Evolutionary conservation across 2,329 filamentous ascomycete genomes (phyloP).

Genomic region (Rhytidhysteron rufulum): DNA sequence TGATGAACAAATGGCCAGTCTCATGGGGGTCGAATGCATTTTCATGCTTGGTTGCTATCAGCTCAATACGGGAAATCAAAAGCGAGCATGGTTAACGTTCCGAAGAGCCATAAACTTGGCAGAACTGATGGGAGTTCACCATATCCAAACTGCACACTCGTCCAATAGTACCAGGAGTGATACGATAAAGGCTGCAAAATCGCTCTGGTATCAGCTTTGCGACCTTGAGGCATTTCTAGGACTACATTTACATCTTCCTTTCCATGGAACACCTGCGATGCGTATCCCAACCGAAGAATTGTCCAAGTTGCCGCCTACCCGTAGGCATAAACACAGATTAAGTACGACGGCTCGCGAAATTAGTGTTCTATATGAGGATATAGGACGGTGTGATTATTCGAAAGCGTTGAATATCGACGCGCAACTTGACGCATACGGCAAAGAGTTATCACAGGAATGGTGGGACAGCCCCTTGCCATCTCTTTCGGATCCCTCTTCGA

Average conservation of each 20-base stretch:
- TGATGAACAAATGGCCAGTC: slow-evolving; percentile 31
- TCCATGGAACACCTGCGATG: slow-evolving; percentile 4
- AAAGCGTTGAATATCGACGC: slow-evolving; percentile 30
- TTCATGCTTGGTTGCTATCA: slow-evolving; percentile 28
- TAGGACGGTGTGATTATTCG: slow-evolving; percentile 29
- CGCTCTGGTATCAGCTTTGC: slow-evolving; percentile 26
- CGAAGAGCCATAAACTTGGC: slow-evolving; percentile 31
- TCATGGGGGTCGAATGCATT: slow-evolving; percentile 32
- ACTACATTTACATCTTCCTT: slow-evolving; percentile 32
- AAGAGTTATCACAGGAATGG: slow-evolving; percentile 26
- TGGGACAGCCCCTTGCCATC: slow-evolving; percentile 37
- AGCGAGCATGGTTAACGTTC: slow-evolving; percentile 31
- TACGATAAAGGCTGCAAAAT: slow-evolving; percentile 22
- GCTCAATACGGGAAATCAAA: slow-evolving; percentile 25
- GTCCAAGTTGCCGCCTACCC: slow-evolving; percentile 17
- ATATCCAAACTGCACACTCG: slow-evolving; percentile 22
- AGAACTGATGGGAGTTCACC: slow-evolving; percentile 35
- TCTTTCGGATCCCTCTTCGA: slow-evolving; percentile 25
- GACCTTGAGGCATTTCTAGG: slow-evolving; percentile 29
- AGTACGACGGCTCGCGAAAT: slow-evolving; percentile 20
- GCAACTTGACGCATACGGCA: slow-evolving; percentile 26
- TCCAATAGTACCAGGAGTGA: no score
- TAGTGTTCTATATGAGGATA: slow-evolving; percentile 24
- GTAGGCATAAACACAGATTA: slow-evolving; percentile 22
- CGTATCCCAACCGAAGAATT: slow-evolving; percentile 28